Evolutionary conservation across 1,284 basidiomycete genomes (phyloP), one percentile per base, ranked within the genome.

Genomic region (Tausonia pullulans): DNA sequence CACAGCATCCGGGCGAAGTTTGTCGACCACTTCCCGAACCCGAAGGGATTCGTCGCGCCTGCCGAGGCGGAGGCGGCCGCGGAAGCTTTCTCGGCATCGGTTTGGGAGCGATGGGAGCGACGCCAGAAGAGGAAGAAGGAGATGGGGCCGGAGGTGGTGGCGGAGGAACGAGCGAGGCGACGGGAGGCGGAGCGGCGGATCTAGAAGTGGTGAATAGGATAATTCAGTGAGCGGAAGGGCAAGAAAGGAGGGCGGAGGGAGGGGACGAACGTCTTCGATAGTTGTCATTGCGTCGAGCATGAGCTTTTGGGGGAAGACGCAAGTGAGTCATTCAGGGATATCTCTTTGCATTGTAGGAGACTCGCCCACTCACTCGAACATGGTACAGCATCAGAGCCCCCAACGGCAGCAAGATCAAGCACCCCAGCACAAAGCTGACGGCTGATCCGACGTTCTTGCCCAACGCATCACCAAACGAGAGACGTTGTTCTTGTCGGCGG

Each of bases 221-320:
- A 61, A 46, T 44, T 58, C 58, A 48, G 41, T n/a, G 41, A 48
- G 39, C 6, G 13, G 10, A 53, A 60, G 43, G 1, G 43, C n/a
- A n/a, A 53, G 13, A 3, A 10, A 27, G 49, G 27, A 48, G 27
- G 54, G 50, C 5, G 10, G 14, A 16, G 27, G 66, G 61, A 66
- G 50, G 14, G 43, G 39, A 70, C 85, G 73, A 71, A 90, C 88
- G 82, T 92, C 90, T 77, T 96, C 92, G 67, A 96, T 92, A 10
- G 92, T 96, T 2, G 92, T 95, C 54, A 89, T 80, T 75, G 94
- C 93, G 69, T 89, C 79, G 59, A 90, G 76, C 51, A 93, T 77
- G 62, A 95, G 80, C 87, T 90, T 52, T 62, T 59, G 54, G 54
- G 41, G 48, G 4, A 43, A 68, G 58, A 67, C 63, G 58, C 51